A percentile compares a stretch with the other conserved stretches of the same genome.
Evolutionary conservation across 176 grass and related monocot species (phyloP).

Genomic region (Rhynchospora tenuis): DNA sequence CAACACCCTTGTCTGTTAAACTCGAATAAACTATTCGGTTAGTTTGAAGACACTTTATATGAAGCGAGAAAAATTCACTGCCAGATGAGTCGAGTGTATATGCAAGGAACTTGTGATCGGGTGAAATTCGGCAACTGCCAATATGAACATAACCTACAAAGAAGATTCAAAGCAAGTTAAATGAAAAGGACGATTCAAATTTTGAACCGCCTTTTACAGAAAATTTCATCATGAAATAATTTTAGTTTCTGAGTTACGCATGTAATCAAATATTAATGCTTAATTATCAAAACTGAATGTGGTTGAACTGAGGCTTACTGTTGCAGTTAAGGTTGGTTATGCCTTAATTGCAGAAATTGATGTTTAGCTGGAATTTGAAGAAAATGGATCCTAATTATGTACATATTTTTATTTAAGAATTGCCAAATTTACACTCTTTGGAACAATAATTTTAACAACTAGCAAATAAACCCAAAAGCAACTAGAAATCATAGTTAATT

Average conservation of each 20-base stretch:
- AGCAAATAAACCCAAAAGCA: too few relatives aligned
- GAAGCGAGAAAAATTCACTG: slow-evolving; percentile 73
- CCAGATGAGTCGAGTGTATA: slow-evolving; percentile 88
- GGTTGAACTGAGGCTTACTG: not conserved
- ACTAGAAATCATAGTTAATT: too few relatives aligned
- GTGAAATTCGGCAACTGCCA: slow-evolving; percentile 76
- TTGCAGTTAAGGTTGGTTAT: not conserved
- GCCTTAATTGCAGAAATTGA: not conserved
- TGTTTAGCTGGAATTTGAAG: not conserved
- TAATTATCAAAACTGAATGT: not conserved
- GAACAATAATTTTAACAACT: not conserved
- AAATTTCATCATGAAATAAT: not conserved
- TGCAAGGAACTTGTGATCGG: slow-evolving; percentile 82
- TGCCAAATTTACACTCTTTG: slow-evolving; percentile 22
- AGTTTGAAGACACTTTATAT: slow-evolving; percentile 72
- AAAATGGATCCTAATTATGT: not conserved
- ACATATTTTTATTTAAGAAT: not conserved
- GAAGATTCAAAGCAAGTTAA: slow-evolving; percentile 24
- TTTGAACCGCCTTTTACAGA: not conserved
- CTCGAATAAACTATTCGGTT: slow-evolving; percentile 39
- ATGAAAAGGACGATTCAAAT: not conserved
- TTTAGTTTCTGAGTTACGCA: slow-evolving; percentile 1
- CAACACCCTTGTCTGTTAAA: slow-evolving; percentile 46
- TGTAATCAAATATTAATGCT: not conserved
- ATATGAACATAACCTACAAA: slow-evolving; percentile 89